phyloP scores from a whole-genome alignment of 2,329 filamentous ascomycete species.

The Aspergillus ochraceus region DNA sequence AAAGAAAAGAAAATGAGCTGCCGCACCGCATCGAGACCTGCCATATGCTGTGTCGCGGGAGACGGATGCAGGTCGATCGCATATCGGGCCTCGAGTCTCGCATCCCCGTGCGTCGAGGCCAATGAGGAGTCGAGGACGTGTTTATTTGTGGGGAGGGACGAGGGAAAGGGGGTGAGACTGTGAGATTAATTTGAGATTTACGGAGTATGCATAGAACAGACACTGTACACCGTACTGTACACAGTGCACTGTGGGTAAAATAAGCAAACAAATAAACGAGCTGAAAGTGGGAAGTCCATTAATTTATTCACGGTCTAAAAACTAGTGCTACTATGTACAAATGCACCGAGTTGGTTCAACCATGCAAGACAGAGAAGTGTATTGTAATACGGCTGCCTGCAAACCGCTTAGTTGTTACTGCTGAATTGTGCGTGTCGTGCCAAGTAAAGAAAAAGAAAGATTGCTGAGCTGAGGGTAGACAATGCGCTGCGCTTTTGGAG shows the following conservation, averaged over 20 bases:
- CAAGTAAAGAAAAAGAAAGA: background rate
- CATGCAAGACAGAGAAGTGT: background rate
- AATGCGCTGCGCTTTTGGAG: background rate
- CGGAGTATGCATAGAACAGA: background rate
- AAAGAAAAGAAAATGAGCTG: background rate
- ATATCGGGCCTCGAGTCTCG: background rate
- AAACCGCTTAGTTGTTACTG: background rate
- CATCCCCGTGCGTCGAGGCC: background rate
- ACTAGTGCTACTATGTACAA: constrained; percentile 2
- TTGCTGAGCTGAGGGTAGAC: background rate
- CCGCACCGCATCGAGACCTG: background rate
- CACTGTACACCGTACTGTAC: no score
- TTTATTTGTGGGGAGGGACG: background rate
- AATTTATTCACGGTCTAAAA: background rate
- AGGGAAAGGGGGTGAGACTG: background rate
- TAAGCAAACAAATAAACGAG: background rate
- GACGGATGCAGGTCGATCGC: background rate
- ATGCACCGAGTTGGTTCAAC: background rate
- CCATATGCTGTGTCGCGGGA: background rate
- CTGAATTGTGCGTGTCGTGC: background rate
- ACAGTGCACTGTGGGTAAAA: no score
- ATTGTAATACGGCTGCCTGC: constrained; percentile 4
- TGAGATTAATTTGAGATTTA: background rate
- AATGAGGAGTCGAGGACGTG: no score
- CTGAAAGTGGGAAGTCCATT: background rate